Percentiles rank a stretch among this genome's conserved stretches.
Evolutionary conservation across 305 asterid genomes (phyloP).

Genomic region (Euphrasia arctica): DNA sequence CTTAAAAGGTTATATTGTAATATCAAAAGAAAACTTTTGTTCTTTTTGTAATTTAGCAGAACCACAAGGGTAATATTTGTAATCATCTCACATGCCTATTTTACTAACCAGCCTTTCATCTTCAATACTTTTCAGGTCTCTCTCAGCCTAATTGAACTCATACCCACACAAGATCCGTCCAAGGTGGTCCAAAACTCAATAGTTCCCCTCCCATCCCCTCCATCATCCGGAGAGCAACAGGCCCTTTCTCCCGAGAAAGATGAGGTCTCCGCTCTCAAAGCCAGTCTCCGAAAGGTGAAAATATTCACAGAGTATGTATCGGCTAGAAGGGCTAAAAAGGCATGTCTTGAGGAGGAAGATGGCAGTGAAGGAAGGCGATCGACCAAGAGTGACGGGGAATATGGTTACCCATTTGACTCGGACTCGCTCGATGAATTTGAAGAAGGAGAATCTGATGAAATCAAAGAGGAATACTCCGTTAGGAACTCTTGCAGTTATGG

Average conservation of each 20-base stretch:
- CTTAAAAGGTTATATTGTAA: background rate
- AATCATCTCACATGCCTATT: background rate
- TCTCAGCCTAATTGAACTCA: slow-evolving; percentile 58
- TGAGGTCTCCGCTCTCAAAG: slow-evolving; percentile 92
- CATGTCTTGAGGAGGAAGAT: slow-evolving; percentile 73
- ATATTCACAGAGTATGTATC: slow-evolving; percentile 84
- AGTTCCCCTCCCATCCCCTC: slow-evolving; percentile 48
- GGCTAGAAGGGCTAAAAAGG: slow-evolving; percentile 74
- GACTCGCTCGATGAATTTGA: slow-evolving; percentile 74
- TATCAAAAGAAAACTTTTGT: background rate
- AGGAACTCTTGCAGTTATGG: slow-evolving; percentile 94
- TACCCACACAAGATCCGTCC: slow-evolving; percentile 54
- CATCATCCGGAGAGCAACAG: slow-evolving; percentile 40
- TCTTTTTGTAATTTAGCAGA: background rate
- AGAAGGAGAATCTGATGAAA: slow-evolving; percentile 80
- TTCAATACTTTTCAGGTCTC: slow-evolving; percentile 52
- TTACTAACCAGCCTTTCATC: background rate
- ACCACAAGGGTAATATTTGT: background rate
- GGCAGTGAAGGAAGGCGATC: slow-evolving; percentile 67
- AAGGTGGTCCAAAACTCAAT: slow-evolving; percentile 50
- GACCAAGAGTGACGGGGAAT: slow-evolving; percentile 83
- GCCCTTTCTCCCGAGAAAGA: slow-evolving; percentile 61
- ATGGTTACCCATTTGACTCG: slow-evolving; percentile 68
- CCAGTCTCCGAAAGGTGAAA: slow-evolving; percentile 87
- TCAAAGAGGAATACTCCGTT: slow-evolving; percentile 49